Evolutionary conservation across 108 stramenopile species (phyloP).

Genomic region (Nitzschia palea): DNA sequence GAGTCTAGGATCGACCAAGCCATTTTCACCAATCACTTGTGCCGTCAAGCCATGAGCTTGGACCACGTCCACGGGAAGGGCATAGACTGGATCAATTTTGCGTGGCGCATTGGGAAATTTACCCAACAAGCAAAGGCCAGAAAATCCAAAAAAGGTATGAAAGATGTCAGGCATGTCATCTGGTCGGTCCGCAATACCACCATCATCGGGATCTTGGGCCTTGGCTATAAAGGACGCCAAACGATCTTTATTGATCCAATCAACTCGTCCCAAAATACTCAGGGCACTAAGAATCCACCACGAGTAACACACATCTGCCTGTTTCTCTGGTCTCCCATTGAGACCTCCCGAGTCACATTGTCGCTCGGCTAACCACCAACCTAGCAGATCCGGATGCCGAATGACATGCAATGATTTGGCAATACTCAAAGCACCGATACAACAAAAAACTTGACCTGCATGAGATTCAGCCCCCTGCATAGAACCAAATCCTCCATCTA

Average conservation of each 20-base stretch:
- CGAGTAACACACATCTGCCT: conserved; percentile 99
- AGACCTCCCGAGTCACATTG: conserved; percentile 97
- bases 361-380: conserved; percentile 99
- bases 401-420: conserved; percentile 72
- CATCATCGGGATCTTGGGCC: conserved; percentile 97
- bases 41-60: conserved; percentile 49
- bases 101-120: conserved; percentile 58
- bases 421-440: conserved; percentile 95
- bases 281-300: conserved; percentile 98
- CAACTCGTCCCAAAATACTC: conserved; percentile 89
- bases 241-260: conserved; percentile 85
- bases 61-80: conserved; percentile 81
- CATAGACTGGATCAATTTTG: conserved; percentile 86
- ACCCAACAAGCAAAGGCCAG: conserved; percentile 89
- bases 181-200: conserved; percentile 97
- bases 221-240: conserved; percentile 90
- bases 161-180: conserved; percentile 96
- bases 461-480: conserved; percentile 96
- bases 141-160: conserved; percentile 98
- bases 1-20: conserved; percentile 42
- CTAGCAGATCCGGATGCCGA: conserved; percentile 74
- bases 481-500: conserved; percentile 98
- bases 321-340: conserved; percentile 98
- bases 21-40: conserved; percentile 49
- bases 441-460: conserved; percentile 97